Conservation (phyloP, 1,284 basidiomycete species). For the Ustilago cynodontis region DNA sequence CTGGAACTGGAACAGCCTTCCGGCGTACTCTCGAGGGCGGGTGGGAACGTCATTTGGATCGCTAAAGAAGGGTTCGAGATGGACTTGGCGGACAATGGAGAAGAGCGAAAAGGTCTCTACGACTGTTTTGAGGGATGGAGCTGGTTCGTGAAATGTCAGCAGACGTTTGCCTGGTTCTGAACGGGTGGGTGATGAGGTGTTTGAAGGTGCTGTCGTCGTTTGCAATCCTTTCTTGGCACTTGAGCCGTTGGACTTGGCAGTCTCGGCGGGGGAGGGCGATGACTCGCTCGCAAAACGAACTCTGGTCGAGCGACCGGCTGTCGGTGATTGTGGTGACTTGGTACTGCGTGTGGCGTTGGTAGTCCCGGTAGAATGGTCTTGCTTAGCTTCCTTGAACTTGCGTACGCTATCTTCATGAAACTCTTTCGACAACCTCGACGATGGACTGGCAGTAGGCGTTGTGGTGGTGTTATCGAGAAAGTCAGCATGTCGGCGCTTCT, state of each 20-base stretch:
- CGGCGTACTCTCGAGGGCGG: constrained; percentile 81
- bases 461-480: constrained; percentile 5
- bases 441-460: constrained; percentile 21
- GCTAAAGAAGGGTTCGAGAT: constrained; percentile 75
- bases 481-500: constrained; percentile 25
- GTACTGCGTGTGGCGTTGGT: constrained; percentile 5
- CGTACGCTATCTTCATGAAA: constrained; percentile 32
- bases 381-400: constrained; percentile 37
- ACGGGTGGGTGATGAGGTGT: background rate
- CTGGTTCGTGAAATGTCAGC: constrained; percentile 36
- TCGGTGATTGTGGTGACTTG: constrained; percentile 2
- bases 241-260: background rate
- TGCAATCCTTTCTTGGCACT: background rate
- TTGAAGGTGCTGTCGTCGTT: background rate
- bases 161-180: constrained; percentile 4
- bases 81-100: constrained; percentile 77
- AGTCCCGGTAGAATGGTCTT: constrained; percentile 11
- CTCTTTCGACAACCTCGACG: constrained; percentile 27
- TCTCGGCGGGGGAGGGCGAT: background rate
- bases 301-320: constrained; percentile 8
- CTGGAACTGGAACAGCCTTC: constrained; percentile 80
- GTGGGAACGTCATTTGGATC: constrained; percentile 79
- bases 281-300: constrained; percentile 23
- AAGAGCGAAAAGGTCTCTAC: constrained; percentile 74
- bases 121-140: constrained; percentile 69